These are phyloP conservation scores for Priceomyces castillae DNA, from an alignment of 805 yeast genomes.

Conservation along the genomic window DNA sequence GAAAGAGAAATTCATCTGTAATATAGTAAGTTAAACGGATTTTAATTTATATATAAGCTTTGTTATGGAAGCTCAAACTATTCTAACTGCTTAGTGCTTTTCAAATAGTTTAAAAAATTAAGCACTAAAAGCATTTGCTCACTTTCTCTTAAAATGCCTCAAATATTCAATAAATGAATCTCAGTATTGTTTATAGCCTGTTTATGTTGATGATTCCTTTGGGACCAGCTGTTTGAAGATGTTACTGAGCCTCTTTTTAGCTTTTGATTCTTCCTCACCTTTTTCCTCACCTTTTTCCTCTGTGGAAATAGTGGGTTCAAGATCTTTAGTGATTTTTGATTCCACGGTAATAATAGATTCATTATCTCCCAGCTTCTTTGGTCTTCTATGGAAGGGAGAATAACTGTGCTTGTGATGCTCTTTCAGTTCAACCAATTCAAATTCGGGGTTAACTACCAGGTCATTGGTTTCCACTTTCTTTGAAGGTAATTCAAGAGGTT, in stretches of 20 bases:
- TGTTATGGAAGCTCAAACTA: not conserved
- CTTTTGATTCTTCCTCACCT: not conserved
- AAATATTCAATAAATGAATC: conserved; percentile 1
- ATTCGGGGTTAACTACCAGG: not conserved
- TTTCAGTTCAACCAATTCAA: not conserved
- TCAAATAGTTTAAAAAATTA: not conserved
- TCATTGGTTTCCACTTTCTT: not conserved
- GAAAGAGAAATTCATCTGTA: conserved; percentile 4
- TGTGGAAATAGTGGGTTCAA: not conserved
- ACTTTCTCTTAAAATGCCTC: not conserved
- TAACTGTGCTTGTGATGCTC: conserved; percentile 1
- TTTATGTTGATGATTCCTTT: not conserved
- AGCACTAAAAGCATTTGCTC: not conserved
- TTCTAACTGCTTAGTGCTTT: not conserved
- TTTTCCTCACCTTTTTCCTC: not conserved
- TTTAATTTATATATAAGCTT: conserved; percentile 4
- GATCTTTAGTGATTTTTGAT: not conserved
- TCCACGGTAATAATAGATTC: conserved; percentile 3
- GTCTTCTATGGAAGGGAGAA: conserved; percentile 6
- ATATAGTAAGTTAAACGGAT: conserved; percentile 3
- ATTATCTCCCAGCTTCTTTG: conserved; percentile 1
- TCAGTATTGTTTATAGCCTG: not conserved
- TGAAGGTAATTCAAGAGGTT: not conserved
- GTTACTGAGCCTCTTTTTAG: conserved; percentile 2
- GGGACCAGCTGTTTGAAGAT: not conserved